These are phyloP conservation scores for Pyronema domesticum DNA, from an alignment of 495 filamentous ascomycete species.

Conservation along the genomic window DNA sequence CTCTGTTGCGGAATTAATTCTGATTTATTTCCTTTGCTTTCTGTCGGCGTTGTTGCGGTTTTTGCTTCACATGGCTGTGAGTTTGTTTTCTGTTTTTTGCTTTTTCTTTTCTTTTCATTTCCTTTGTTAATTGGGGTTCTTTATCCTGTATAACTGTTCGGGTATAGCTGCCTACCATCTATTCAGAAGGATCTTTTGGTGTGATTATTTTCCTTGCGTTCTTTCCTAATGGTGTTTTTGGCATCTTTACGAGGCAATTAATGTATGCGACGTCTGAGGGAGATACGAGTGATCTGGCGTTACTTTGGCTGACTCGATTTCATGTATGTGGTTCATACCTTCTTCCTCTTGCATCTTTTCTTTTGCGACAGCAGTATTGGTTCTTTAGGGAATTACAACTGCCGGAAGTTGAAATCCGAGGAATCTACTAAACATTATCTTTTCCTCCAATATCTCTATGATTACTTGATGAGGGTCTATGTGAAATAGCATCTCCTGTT, in stretches of 20 bases:
- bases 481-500: constrained; percentile 12
- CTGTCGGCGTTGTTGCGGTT: not conserved
- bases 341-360: not conserved
- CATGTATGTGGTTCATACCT: constrained; percentile 6
- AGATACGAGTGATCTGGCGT: not conserved
- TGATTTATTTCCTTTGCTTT: constrained; percentile 4
- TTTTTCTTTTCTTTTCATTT: not conserved
- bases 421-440: not conserved
- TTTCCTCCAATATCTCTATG: not conserved
- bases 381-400: not conserved
- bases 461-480: constrained; percentile 3
- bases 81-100: constrained; percentile 10
- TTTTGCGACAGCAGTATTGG: not conserved
- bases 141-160: constrained; percentile 2
- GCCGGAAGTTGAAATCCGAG: not conserved
- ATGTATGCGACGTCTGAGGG: not conserved
- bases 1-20: constrained; percentile 8
- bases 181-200: not conserved
- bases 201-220: constrained; percentile 23
- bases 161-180: not conserved
- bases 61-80: constrained; percentile 4
- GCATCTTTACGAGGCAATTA: not conserved
- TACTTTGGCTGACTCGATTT: not conserved
- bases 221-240: constrained; percentile 19
- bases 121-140: not conserved